Evolutionary conservation across 352 stramenopile species (phyloP), one percentile per base, ranked within the genome.

Genomic region (Phytophthora citricola): DNA sequence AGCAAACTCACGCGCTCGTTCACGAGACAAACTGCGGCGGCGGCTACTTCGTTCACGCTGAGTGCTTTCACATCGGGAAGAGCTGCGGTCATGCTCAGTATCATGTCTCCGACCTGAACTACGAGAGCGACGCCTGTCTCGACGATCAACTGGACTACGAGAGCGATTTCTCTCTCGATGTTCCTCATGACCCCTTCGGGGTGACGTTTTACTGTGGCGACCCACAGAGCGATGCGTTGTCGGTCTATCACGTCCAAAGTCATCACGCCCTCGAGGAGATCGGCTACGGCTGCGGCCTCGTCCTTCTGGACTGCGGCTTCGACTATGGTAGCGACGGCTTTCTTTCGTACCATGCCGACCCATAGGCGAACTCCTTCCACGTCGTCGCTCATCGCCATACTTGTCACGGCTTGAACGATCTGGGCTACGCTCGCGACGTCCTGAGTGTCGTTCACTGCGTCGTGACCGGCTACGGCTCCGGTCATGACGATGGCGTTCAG

Each of bases 231-330:
- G 17, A 17, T 29, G 50, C 4, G n/a, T 46, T 39, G 7, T 40
- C 44, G 45, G 57, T 66, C 29, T 63, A 41, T 75, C 53, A 9
- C 61, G 61, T 22, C 66, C 66, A 72, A 75, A 76, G 12, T 51
- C 32, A 51, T 76, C 71, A 56, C 62, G 61, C 12, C 8, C 53
- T 29, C 34, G 39, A 17, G 22, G 26, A 48, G 40, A 69, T 20
- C 43, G 53, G 6, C 54, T 65, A 7, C 55, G 44, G 15, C 24
- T 54, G 17, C 52, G 31, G 14, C 20, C 46, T 43, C 55, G 60
- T 36, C 29, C 4, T 9, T 60, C 24, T 45, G 51, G 34, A 45
- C 59, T 74, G 40, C 58, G 53, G 40, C 66, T 73, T 29, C 54
- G 55, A 59, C 50, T 76, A 41, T 31, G 41, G 43, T 52, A 50